Percentiles rank a stretch among this genome's conserved stretches.
Evolutionary conservation across 768 basidiomycete genomes (phyloP).

Genomic region (Xerocomellus amylosporus): DNA sequence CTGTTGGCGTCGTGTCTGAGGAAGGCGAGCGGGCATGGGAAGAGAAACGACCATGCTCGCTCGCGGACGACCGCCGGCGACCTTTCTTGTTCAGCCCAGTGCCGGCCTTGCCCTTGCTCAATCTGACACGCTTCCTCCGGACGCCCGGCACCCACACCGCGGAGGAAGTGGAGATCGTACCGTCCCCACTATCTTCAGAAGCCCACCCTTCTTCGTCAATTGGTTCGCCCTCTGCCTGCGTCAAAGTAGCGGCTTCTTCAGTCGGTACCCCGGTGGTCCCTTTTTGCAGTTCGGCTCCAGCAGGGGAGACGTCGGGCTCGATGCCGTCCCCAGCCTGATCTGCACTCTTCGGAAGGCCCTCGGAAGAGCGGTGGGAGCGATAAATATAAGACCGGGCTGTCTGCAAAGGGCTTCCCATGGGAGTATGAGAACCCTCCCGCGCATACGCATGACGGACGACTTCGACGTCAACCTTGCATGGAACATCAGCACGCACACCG

Average conservation of each 20-base stretch:
- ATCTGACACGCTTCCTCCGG: slow-evolving; percentile 27
- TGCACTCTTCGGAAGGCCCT: slow-evolving; percentile 24
- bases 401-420: not conserved
- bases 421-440: slow-evolving; percentile 1
- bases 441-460: slow-evolving; percentile 48
- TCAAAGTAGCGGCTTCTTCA: slow-evolving; percentile 4
- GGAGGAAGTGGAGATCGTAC: slow-evolving; percentile 9
- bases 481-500: slow-evolving; percentile 15
- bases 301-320: slow-evolving; percentile 17
- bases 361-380: slow-evolving; percentile 13
- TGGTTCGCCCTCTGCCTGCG: slow-evolving; percentile 12
- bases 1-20: not conserved
- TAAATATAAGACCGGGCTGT: slow-evolving; percentile 12
- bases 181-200: slow-evolving; percentile 48
- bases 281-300: slow-evolving; percentile 13
- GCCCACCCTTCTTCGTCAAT: slow-evolving; percentile 63
- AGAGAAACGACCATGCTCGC: slow-evolving; percentile 12
- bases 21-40: not conserved
- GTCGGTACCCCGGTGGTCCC: not conserved
- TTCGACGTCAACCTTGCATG: slow-evolving; percentile 57
- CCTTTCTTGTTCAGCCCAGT: slow-evolving; percentile 5
- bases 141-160: slow-evolving; percentile 2
- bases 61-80: slow-evolving; percentile 12
- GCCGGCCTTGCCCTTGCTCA: slow-evolving; percentile 17
- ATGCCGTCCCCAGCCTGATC: slow-evolving; percentile 19